Evolutionary conservation across 768 basidiomycete genomes (phyloP).

Genomic region (Lentinula sp.): DNA sequence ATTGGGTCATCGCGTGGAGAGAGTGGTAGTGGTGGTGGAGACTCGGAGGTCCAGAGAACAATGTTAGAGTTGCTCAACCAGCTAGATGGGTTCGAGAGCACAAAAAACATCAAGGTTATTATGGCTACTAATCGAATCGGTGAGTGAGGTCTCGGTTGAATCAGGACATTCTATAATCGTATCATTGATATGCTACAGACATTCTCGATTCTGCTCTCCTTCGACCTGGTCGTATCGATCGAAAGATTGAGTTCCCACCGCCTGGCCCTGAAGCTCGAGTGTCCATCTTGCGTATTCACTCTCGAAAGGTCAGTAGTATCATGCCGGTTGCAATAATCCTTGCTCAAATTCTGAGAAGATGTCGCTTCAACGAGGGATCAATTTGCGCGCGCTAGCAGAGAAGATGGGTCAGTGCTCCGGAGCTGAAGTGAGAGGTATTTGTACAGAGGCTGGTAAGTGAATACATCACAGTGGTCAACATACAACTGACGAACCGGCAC

Average conservation of each 20-base stretch:
- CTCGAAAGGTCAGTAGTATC: slow-evolving; percentile 63
- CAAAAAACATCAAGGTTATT: slow-evolving; percentile 71
- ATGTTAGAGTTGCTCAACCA: slow-evolving; percentile 65
- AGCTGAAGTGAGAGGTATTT: slow-evolving; percentile 95
- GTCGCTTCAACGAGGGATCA: slow-evolving; percentile 88
- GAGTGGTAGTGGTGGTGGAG: slow-evolving; percentile 38
- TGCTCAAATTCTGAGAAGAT: slow-evolving; percentile 32
- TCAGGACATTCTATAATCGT: background rate
- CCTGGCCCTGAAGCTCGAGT: slow-evolving; percentile 39
- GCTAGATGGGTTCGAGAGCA: slow-evolving; percentile 59
- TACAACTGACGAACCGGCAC: background rate
- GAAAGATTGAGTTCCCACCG: slow-evolving; percentile 98
- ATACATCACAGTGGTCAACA: background rate
- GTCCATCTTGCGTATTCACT: slow-evolving; percentile 78
- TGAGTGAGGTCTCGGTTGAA: slow-evolving; percentile 11
- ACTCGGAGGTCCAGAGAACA: slow-evolving; percentile 61
- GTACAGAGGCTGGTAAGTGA: slow-evolving; percentile 84
- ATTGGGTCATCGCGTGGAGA: slow-evolving; percentile 73
- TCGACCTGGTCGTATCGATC: slow-evolving; percentile 74
- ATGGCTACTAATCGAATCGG: slow-evolving; percentile 84
- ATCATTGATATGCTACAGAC: slow-evolving; percentile 32
- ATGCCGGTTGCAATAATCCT: background rate
- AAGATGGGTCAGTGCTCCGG: slow-evolving; percentile 87
- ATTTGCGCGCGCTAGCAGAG: slow-evolving; percentile 91
- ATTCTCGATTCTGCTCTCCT: slow-evolving; percentile 73